phyloP scores from a whole-genome alignment of 768 basidiomycete genomes.

The Leccinum variicolor region DNA sequence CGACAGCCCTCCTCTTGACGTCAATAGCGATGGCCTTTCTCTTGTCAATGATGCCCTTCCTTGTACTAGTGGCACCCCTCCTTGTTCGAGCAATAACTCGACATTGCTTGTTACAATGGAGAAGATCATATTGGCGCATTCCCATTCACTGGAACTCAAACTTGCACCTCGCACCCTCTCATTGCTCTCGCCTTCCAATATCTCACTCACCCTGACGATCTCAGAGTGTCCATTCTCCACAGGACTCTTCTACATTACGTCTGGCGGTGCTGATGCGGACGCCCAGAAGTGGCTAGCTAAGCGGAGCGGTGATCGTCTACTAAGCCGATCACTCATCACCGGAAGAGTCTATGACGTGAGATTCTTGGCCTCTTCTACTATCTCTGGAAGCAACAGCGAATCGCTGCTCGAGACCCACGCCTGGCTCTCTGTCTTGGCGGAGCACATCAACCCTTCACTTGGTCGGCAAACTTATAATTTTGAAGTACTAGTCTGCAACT shows the following conservation, averaged over 20 bases:
- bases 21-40: not conserved
- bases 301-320: constrained; percentile 2
- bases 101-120: not conserved
- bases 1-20: not conserved
- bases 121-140: constrained; percentile 1
- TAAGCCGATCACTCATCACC: constrained; percentile 14
- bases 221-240: constrained; percentile 11
- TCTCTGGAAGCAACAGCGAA: not conserved
- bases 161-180: not conserved
- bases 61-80: not conserved
- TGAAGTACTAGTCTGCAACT: not conserved
- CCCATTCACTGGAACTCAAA: not conserved
- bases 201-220: constrained; percentile 13
- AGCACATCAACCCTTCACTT: constrained; percentile 3
- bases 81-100: not conserved
- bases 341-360: constrained; percentile 20
- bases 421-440: constrained; percentile 12
- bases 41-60: not conserved
- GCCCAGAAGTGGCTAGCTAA: constrained; percentile 1
- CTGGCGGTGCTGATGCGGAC: not conserved
- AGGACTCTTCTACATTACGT: constrained; percentile 12
- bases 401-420: constrained; percentile 9
- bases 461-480: constrained; percentile 3
- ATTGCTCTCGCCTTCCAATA: not conserved
- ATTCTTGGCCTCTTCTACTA: constrained; percentile 12